Base-by-base conservation (phyloP, 768 basidiomycete genomes). In the Lactarius pseudohatsudake region DNA sequence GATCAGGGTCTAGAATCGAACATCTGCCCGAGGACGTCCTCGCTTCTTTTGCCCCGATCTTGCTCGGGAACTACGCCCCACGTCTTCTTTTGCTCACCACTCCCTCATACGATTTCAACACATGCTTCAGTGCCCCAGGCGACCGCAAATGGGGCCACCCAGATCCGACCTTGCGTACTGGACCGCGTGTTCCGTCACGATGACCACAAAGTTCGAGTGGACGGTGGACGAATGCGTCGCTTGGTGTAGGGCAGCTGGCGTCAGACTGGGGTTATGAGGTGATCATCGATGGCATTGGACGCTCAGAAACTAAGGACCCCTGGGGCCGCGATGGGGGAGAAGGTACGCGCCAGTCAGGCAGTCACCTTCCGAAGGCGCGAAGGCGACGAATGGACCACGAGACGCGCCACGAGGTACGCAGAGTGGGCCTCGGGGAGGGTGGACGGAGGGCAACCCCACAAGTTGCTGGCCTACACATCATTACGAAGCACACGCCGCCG, bases 121-220 rank as follows among this genome's bases (percentile, higher is more conserved):
- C 80, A 22, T 85, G 87, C 1, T 94, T 92, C 78, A 83, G 85
- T 0, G 74, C 84, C 1, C 90, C 89, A 0, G 79, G 77, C 43
- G 74, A 76, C 0, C 76, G 77, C 5, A 69, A 64, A 0, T 63
- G 76, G 28, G 92, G 90, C 0, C 86, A 75, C 73, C 80, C 75
- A 0, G 94, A 96, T 75, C 92, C 94, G 3, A 94, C 92, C 0
- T 79, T 81, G 16, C 84, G 90, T 20, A 94, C 92, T 0, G 73
- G 73, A 82, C 57, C 84, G 93, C 1, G 75, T 90, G 34, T 95
- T 94, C 78, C 81, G 94, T 26, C 92, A 96, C 73, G 65, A 76
- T 28, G 94, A 95, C 70, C 94, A 96, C 76, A 90, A 94, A 71
- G n/a, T 93, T 95, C 68, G 94, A 96, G 75, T 96, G 91, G 90